phyloP scores from a whole-genome alignment of 2,329 filamentous ascomycete species.

The Septoria linicola region DNA sequence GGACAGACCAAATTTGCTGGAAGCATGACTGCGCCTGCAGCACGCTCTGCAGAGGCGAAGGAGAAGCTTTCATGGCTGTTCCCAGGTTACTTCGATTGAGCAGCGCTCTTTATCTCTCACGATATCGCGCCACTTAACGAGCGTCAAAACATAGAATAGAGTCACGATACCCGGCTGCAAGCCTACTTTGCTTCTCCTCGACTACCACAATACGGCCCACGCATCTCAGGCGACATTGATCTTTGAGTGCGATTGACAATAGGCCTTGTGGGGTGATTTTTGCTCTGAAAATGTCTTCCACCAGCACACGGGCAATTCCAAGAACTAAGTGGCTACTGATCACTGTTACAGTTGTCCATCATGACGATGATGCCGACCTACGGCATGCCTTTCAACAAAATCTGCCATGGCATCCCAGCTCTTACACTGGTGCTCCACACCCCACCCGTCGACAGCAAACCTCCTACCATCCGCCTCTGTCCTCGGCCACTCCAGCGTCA shows the following conservation, averaged over 20 bases:
- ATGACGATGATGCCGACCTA: not conserved
- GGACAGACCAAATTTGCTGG: constrained; percentile 75
- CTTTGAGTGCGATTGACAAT: too few relatives aligned
- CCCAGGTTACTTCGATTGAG: constrained; percentile 67
- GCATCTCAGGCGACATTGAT: not conserved
- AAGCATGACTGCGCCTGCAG: constrained; percentile 76
- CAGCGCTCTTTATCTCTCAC: not conserved
- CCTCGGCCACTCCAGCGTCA: constrained; percentile 36
- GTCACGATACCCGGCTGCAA: constrained; percentile 13
- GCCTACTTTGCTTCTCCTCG: not conserved
- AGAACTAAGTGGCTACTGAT: too few relatives aligned
- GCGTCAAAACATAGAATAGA: constrained; percentile 2
- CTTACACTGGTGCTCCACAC: constrained; percentile 34
- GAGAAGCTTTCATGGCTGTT: constrained; percentile 85
- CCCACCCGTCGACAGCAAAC: constrained; percentile 40
- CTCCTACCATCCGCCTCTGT: constrained; percentile 33
- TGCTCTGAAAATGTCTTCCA: too few relatives aligned
- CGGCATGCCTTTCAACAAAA: constrained; percentile 8
- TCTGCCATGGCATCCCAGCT: constrained; percentile 26
- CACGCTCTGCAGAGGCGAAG: constrained; percentile 70
- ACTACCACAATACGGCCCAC: not conserved
- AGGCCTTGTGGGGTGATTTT: too few relatives aligned
- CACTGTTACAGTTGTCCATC: not conserved
- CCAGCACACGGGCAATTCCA: too few relatives aligned
- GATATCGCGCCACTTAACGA: constrained; percentile 2